Percentiles rank a stretch among this genome's conserved stretches.
Evolutionary conservation across 2,329 filamentous ascomycete genomes (phyloP).

Genomic region (Colletotrichum plurivorum): DNA sequence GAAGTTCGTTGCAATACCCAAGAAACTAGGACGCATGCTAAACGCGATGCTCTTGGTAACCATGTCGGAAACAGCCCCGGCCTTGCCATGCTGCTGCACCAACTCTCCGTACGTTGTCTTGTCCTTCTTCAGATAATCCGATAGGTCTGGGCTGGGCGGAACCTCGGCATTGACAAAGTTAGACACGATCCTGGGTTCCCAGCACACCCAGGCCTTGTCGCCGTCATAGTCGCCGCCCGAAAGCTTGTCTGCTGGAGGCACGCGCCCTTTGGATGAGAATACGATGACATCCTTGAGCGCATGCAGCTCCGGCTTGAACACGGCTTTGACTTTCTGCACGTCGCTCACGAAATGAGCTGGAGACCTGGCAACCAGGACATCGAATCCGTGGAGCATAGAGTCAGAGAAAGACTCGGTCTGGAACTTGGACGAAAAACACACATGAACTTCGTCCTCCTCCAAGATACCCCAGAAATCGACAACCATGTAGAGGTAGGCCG

Average conservation of each 20-base stretch:
- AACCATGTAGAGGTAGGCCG: slow-evolving; percentile 76
- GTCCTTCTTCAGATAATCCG: slow-evolving; percentile 66
- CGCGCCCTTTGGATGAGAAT: slow-evolving; percentile 75
- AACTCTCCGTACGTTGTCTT: slow-evolving; percentile 63
- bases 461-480: slow-evolving; percentile 75
- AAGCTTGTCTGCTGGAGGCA: slow-evolving; percentile 77
- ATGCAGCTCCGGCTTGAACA: slow-evolving; percentile 72
- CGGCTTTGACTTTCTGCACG: slow-evolving; percentile 76
- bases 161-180: slow-evolving; percentile 76
- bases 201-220: slow-evolving; percentile 83
- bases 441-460: slow-evolving; percentile 75
- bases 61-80: slow-evolving; percentile 58
- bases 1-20: slow-evolving; percentile 76
- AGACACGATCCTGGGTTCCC: slow-evolving; percentile 75
- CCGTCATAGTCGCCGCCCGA: slow-evolving; percentile 89
- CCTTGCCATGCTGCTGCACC: slow-evolving; percentile 37
- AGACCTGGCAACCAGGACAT: slow-evolving; percentile 77
- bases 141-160: slow-evolving; percentile 60
- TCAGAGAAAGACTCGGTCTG: slow-evolving; percentile 67
- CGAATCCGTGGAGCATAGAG: slow-evolving; percentile 66
- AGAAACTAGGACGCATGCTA: slow-evolving; percentile 66
- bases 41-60: slow-evolving; percentile 70
- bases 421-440: slow-evolving; percentile 79
- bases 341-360: slow-evolving; percentile 80
- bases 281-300: slow-evolving; percentile 84